These are phyloP conservation scores for Lactarius indigo DNA, from an alignment of 768 basidiomycete genomes.

Conservation along the genomic window DNA sequence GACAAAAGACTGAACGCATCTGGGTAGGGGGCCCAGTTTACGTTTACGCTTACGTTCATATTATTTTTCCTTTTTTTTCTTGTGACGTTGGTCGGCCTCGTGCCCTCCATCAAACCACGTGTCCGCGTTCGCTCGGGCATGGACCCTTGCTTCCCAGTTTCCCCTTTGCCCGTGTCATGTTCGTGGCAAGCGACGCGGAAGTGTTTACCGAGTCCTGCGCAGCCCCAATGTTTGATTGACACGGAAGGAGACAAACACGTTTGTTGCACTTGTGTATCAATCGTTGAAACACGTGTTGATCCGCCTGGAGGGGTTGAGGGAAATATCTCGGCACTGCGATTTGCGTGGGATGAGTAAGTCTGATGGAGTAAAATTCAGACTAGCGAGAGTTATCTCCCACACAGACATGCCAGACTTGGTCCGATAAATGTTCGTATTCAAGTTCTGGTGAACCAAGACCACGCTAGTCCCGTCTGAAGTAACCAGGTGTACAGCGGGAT, in stretches of 20 bases:
- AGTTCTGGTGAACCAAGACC: background rate
- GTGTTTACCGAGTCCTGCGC: background rate
- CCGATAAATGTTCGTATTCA: background rate
- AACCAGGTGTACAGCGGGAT: background rate
- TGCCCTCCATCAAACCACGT: conserved; percentile 21
- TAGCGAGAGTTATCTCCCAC: background rate
- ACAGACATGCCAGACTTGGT: background rate
- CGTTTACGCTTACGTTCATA: background rate
- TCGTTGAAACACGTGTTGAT: background rate
- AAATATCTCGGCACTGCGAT: background rate
- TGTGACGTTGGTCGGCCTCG: conserved; percentile 15
- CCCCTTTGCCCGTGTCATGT: background rate
- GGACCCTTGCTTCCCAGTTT: background rate
- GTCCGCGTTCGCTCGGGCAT: conserved; percentile 6
- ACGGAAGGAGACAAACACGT: background rate
- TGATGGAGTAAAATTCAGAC: background rate
- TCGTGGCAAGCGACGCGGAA: background rate
- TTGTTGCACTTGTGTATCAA: background rate
- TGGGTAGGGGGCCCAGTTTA: background rate
- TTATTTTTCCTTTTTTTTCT: background rate
- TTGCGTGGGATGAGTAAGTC: background rate
- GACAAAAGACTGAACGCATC: conserved; percentile 7
- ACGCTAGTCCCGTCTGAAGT: background rate
- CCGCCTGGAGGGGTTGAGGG: conserved; percentile 1
- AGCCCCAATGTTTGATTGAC: conserved; percentile 3